Conservation (phyloP, 345 rosid species). For the Raphanus raphanistrum region DNA sequence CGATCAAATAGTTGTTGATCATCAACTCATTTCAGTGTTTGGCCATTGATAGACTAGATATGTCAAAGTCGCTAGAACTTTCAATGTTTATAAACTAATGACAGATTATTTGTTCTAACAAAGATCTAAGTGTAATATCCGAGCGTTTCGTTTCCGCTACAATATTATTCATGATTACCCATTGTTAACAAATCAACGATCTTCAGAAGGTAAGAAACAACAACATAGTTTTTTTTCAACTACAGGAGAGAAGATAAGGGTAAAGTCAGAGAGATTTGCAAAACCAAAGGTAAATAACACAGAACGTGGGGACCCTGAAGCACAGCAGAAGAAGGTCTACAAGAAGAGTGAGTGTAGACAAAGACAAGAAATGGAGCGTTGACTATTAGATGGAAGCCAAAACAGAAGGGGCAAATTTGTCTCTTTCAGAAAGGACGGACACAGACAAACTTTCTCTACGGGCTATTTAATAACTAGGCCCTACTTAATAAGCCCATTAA, state of each 20-base stretch:
- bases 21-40: background rate
- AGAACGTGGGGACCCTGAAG: slow-evolving; percentile 23
- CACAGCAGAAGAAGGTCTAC: slow-evolving; percentile 13
- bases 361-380: slow-evolving; percentile 16
- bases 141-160: background rate
- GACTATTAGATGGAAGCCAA: slow-evolving; percentile 33
- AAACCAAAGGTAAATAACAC: slow-evolving; percentile 17
- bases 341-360: slow-evolving; percentile 2
- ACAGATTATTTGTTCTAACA: background rate
- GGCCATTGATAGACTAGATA: background rate
- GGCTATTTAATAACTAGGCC: slow-evolving; percentile 29
- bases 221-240: background rate
- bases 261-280: background rate
- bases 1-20: background rate
- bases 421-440: slow-evolving; percentile 32
- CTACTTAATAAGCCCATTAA: slow-evolving; percentile 40
- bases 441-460: slow-evolving; percentile 31
- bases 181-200: background rate
- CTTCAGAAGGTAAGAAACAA: background rate
- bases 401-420: slow-evolving; percentile 33
- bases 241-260: background rate
- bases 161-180: background rate
- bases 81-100: background rate
- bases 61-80: background rate
- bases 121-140: background rate